Base-by-base conservation (phyloP, 139 green algal species). In the Microglena sp. region DNA sequence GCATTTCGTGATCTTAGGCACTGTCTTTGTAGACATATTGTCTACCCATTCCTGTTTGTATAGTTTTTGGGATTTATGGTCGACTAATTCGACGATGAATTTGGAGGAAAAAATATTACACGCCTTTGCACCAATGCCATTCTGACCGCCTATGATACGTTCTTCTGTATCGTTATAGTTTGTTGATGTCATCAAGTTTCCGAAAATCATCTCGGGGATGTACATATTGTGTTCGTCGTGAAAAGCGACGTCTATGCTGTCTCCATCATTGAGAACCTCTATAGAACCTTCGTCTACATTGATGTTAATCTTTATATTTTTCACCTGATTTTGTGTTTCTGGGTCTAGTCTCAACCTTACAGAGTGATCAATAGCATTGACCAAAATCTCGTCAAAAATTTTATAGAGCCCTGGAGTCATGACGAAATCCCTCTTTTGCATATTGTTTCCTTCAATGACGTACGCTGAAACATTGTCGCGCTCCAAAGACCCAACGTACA, bases 121-220 rank as follows among this genome's bases (percentile, higher is more conserved):
- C 1, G 65, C 65, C 55, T 71, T 75, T 35, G 55, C 55, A 27
- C 67, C 58, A 34, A 67, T 73, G 27, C 59, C 58, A 27, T 68
- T 66, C 56, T 61, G 40, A 2, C 76, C 63, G 2, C 63, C 63
- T 2, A 62, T 46, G 26, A 26, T 4, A 8, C 86, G 84, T 78
- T 83, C 74, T 61, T 83, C 72, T 28, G 45, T 66, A 64, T 88
- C 82, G 62, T 88, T 66, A 45, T 87, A 88, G 66, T 88, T 88
- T 57, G 45, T 65, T 45, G 70, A 80, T n/a, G 80, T 88, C 28
- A 88, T 65, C 43, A 88, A 57, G 54, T 87, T 67, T 5, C 79
- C 80, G 45, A 88, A 88, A 24, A 88, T 82, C 31, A 88, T 57
- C 65, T 88, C 82, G 5, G 82, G 82, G 7, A 87, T 68, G 64